Percentiles rank a stretch among this genome's conserved stretches.
These are phyloP conservation scores for Pythium angustatum DNA, from an alignment of 352 stramenopile species.

Conservation along the genomic window DNA sequence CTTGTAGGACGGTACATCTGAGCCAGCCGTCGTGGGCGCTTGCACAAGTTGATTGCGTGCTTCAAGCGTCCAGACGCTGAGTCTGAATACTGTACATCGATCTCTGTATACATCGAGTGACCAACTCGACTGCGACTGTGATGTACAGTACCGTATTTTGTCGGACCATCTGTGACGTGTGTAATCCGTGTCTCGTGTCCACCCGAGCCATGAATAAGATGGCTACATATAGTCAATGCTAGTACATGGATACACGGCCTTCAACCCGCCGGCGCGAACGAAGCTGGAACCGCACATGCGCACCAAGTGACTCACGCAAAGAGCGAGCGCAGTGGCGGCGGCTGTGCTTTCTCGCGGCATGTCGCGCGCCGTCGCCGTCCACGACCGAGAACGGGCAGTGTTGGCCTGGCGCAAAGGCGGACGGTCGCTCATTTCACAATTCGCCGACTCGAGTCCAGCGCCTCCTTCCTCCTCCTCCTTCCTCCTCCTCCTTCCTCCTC, in stretches of 20 bases:
- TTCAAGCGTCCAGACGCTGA: too few species aligned
- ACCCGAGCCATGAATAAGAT: conserved; percentile 22
- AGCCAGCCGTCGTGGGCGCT: background rate
- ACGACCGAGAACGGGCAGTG: too few species aligned
- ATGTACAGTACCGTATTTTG: too few species aligned
- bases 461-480: background rate
- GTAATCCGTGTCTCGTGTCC: conserved; percentile 7
- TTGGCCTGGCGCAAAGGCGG: background rate
- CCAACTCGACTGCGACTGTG: too few species aligned
- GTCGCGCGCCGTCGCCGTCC: too few species aligned
- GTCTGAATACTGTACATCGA: too few species aligned
- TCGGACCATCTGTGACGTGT: conserved; percentile 28
- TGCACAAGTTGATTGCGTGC: background rate
- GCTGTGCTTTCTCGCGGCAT: background rate
- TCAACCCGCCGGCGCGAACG: background rate
- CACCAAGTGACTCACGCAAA: background rate
- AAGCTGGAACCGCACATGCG: background rate
- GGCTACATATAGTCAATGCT: conserved; percentile 27
- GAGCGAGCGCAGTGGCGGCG: background rate
- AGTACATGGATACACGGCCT: conserved; percentile 19
- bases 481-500: background rate
- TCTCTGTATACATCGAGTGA: too few species aligned
- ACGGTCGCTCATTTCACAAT: background rate
- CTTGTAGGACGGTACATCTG: too few species aligned
- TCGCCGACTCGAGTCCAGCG: background rate